These are phyloP conservation scores for Cordia subcordata DNA, from an alignment of 257 asterid genomes.

Conservation along the genomic window DNA sequence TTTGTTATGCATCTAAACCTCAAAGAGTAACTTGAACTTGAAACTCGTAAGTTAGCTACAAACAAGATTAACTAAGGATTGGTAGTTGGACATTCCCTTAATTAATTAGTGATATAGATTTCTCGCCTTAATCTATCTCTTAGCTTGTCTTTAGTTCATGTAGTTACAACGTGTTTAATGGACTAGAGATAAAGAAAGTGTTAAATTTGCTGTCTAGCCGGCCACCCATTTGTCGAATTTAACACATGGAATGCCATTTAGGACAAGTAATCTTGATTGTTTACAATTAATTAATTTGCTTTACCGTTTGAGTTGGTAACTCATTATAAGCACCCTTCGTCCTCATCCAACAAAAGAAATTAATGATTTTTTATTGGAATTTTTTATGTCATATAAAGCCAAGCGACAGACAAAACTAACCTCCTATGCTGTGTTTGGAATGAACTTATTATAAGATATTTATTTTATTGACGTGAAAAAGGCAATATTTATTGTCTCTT, in stretches of 20 bases:
- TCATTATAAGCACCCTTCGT: slow-evolving; percentile 31
- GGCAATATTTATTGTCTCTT: too few species aligned
- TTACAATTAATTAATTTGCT: slow-evolving; percentile 13
- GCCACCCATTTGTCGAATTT: slow-evolving; percentile 49
- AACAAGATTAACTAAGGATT: too few species aligned
- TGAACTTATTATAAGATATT: slow-evolving; percentile 16
- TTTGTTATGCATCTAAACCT: too few species aligned
- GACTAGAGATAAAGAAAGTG: slow-evolving; percentile 29
- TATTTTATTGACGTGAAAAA: too few species aligned
- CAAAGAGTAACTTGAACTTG: too few species aligned
- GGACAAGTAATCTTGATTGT: slow-evolving; percentile 20
- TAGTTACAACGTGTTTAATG: slow-evolving; percentile 2
- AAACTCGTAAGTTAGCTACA: too few species aligned
- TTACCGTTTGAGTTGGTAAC: slow-evolving; percentile 20
- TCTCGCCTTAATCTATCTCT: background rate
- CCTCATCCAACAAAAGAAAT: slow-evolving; percentile 22
- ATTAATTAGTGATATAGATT: background rate
- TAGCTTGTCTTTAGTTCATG: background rate
- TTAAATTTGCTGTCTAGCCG: slow-evolving; percentile 62
- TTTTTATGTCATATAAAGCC: slow-evolving; percentile 23
- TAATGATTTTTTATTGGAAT: too few species aligned
- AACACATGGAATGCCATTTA: slow-evolving; percentile 21
- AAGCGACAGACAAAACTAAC: slow-evolving; percentile 47
- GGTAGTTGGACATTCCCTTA: background rate
- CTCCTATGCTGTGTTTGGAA: too few species aligned